Conservation (phyloP, 2,329 filamentous ascomycete species). For the Trichoderma sp. region DNA sequence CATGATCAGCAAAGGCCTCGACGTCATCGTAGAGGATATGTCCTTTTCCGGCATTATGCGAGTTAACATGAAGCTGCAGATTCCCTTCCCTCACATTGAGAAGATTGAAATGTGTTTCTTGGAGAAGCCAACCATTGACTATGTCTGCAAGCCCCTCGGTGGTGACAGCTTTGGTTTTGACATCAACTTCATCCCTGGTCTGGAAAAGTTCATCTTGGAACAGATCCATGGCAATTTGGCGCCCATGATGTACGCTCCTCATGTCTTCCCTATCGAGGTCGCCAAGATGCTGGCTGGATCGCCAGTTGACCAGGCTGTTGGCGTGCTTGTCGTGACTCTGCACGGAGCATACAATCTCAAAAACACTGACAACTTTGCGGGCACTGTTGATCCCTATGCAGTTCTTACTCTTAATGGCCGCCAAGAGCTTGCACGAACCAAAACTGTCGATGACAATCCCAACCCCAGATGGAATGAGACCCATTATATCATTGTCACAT, state of each 20-base stretch:
- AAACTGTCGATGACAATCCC: slow-evolving; percentile 79
- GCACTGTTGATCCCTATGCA: slow-evolving; percentile 88
- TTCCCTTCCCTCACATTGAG: slow-evolving; percentile 94
- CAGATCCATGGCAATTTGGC: slow-evolving; percentile 92
- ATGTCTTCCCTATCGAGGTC: slow-evolving; percentile 97
- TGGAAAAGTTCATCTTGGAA: slow-evolving; percentile 92
- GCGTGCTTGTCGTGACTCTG: slow-evolving; percentile 87
- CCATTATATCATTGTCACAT: slow-evolving; percentile 91
- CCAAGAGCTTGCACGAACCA: slow-evolving; percentile 81
- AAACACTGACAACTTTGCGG: slow-evolving; percentile 92
- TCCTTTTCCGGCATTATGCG: slow-evolving; percentile 94
- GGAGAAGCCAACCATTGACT: slow-evolving; percentile 86
- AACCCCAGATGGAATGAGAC: slow-evolving; percentile 97
- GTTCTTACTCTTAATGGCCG: slow-evolving; percentile 84
- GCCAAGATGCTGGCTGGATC: slow-evolving; percentile 97
- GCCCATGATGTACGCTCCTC: slow-evolving; percentile 98
- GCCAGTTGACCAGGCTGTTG: slow-evolving; percentile 92
- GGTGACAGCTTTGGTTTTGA: slow-evolving; percentile 96
- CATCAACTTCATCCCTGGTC: slow-evolving; percentile 97
- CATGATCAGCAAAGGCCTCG: slow-evolving; percentile 93
- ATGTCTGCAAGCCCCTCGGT: slow-evolving; percentile 95
- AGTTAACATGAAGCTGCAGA: slow-evolving; percentile 95
- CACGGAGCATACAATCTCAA: slow-evolving; percentile 91
- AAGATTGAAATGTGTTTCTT: slow-evolving; percentile 94
- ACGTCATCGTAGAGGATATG: slow-evolving; percentile 98